phyloP scores from a whole-genome alignment of 163 green algal genomes.

The Scenedesmus sp. region DNA sequence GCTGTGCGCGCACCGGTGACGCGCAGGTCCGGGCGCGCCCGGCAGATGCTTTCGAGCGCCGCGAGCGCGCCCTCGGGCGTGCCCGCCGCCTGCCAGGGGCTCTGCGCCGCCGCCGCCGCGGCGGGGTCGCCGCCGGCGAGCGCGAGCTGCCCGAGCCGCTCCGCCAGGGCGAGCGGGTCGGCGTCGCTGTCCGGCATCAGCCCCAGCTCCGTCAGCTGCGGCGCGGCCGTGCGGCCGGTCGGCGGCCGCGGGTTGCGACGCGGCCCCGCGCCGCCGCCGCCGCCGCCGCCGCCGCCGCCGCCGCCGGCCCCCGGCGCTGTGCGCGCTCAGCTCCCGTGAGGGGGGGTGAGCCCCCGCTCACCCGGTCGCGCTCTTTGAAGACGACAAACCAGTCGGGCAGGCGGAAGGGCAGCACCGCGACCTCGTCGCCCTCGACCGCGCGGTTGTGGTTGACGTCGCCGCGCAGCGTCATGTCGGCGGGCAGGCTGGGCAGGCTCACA shows the following conservation, averaged over 20 bases:
- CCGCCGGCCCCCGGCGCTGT: too few relatives aligned
- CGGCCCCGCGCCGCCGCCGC: too few relatives aligned
- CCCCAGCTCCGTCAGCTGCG: constrained; percentile 21
- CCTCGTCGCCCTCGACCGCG: constrained; percentile 83
- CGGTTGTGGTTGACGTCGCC: constrained; percentile 72
- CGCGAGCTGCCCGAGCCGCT: constrained; percentile 23
- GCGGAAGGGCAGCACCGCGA: constrained; percentile 70
- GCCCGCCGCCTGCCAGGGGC: constrained; percentile 29
- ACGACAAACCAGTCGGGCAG: constrained; percentile 60
- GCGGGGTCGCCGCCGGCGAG: constrained; percentile 3
- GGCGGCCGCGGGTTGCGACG: too few relatives aligned
- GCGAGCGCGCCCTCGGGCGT: constrained; percentile 28
- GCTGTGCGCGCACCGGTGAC: constrained; percentile 43
- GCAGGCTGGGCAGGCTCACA: constrained; percentile 57
- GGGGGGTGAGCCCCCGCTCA: constrained; percentile 13
- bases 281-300: too few relatives aligned
- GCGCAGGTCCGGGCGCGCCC: constrained; percentile 40
- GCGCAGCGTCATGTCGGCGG: constrained; percentile 59
- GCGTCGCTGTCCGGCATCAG: background rate
- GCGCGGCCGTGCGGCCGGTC: too few relatives aligned
- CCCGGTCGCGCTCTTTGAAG: constrained; percentile 40
- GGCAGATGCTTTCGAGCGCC: constrained; percentile 16
- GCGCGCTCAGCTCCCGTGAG: too few relatives aligned
- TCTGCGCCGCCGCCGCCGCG: constrained; percentile 21
- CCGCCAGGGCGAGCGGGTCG: constrained; percentile 16